Evolutionary conservation across 768 basidiomycete species (phyloP), one percentile per base, ranked within the genome.

Genomic region (Cystobasidium ongulense): DNA sequence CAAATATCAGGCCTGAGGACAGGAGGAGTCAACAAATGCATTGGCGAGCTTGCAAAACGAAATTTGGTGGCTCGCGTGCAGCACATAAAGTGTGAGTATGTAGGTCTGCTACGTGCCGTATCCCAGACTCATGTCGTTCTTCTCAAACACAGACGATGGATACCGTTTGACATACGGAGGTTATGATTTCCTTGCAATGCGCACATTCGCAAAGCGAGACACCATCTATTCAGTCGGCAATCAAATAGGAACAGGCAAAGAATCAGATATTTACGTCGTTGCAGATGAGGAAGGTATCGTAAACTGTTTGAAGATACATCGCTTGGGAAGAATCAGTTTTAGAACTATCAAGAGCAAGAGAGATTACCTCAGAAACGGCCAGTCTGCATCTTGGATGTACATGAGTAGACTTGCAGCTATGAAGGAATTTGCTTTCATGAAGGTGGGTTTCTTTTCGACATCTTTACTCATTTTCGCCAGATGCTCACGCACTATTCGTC

Each of bases 361-460:
- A 74, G 96, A 99, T 80, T 99, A 98, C 80, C 83, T 99, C 70
- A 92, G 94, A 27, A 95, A 93, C 81, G 86, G 96, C 50, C 92
- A 92, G 81, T 91, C 89, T 21, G 95, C 96, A 91, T 91, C 21
- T 36, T 99, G 96, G 96, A 96, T 98, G 93, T 98, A 97, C 82
- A 91, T 99, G 91, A 94, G 92, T 25, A 86, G 96, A 25, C 82
- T 99, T 57, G 89, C 94, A 21, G 96, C 96, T 10, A 89, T 95
- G 83, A 98, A 97, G 80, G 96, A 99, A 80, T 99, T 88, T 86
- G 92, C 91, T 0, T 99, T 98, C 81, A 95, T 99, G 91, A 97
- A 96, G 85, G 95, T 92, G 68, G 52, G 82, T 67, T 29, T 23
- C 4, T 0, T n/a, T 17, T 7, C 7, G 21, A 1, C 35, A n/a